Base-by-base conservation (phyloP, 2,329 filamentous ascomycete species). In the Monascus ruber region DNA sequence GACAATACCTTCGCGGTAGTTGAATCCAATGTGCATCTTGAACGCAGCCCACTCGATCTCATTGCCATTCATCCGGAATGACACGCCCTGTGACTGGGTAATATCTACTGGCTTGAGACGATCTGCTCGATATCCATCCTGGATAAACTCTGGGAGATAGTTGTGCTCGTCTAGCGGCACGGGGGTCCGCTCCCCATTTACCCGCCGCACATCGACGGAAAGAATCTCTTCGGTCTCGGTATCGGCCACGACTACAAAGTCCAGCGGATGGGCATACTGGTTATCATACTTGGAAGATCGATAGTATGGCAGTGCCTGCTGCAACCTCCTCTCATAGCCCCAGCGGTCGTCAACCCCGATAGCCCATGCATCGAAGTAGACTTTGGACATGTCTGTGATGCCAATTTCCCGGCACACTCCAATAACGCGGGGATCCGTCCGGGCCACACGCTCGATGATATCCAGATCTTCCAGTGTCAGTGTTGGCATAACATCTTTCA, bases 1-100 rank as follows among this genome's bases (percentile, higher is more conserved):
- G 5, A 76, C 72, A 58, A 74, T 73, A 34, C 73, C 73, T 49
- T 77, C 68, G 6, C 68, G 61, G 44, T 65, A 63, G 53, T 71
- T 70, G 59, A 71, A 71, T 26, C 67, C 66, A 28, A 71, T 49
- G 38, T 64, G 60, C 59, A 63, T 62, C 35, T 53, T 55, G 41
- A 40, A 50, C 35, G 51, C 52, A 35, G 53, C 53, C 53, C 53
- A 56, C 7, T 46, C 46, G 9, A 56, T 38, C 41, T 55, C 53
- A n/a, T 54, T 55, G 10, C 52, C 51, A 24, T 53, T 51, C 38
- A 56, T 44, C 36, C 47, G 48, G 47, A 56, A 56, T 5, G 53
- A 56, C 2, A 55, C 53, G 9, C 53, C 53, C 40, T 52, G 44
- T 1, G 53, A 52, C 41, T 55, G 52, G 10, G 46, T 50, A 40